Evolutionary conservation across 495 filamentous ascomycete species (phyloP), one percentile per base, ranked within the genome.

Genomic region (Penicillium bovifimosum): DNA sequence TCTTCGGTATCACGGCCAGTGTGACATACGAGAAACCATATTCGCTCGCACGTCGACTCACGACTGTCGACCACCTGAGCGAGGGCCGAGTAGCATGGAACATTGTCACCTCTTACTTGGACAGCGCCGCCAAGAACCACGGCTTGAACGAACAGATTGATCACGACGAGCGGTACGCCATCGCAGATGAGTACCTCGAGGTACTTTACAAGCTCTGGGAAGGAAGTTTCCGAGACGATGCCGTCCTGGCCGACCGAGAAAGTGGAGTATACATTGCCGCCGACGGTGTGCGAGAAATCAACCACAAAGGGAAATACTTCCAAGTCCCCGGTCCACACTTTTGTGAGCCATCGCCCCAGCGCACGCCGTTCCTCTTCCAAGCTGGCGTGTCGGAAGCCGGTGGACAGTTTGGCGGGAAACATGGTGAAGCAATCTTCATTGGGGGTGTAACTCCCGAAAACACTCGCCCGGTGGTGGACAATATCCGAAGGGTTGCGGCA

Each of bases 161-260:
- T 54, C 80, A 84, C 56, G 80, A 82, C 52, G 77, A 83, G 52
- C 72, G 81, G 31, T 85, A 85, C 58, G 73, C 68, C 8, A 73
- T 77, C 50, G 80, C 79, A 9, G 74, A 82, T 43, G 82, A 85
- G 57, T 85, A 84, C 59, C 62, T 84, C 41, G 62, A 71, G 16
- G 79, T 84, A 6, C 71, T 85, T 41, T 84, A 84, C 67, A 83
- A 81, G 59, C 75, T 85, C 10, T 75, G 76, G 59, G 75, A 83
- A 58, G 77, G 75, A n/a, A 81, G 77, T 7, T 83, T 81, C 73
- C 71, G 78, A 9, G 75, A 81, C 48, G 80, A 83, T 43, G 78
- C 81, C 18, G 74, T 84, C 8, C 52, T 73, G 9, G 72, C 72
- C 1, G 72, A 85, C 51, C 70, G 75, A 32, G 56, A 70, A 20